Conservation (phyloP, 805 yeast genomes). For the Saccharomycopsis sp. region DNA sequence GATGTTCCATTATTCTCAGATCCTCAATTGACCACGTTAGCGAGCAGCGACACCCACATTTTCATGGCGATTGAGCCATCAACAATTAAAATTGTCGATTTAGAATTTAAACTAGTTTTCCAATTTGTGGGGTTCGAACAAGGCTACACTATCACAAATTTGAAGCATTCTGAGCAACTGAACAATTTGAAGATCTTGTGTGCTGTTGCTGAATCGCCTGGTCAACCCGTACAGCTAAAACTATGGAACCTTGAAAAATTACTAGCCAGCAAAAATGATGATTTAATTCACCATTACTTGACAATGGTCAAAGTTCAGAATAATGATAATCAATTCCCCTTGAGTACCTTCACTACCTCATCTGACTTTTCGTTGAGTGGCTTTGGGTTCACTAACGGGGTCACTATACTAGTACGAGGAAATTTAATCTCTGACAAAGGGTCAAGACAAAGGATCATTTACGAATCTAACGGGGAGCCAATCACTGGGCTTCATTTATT, state of each 20-base stretch:
- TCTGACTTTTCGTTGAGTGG: slow-evolving; percentile 57
- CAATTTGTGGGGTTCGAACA: slow-evolving; percentile 59
- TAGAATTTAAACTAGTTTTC: slow-evolving; percentile 38
- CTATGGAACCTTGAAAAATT: slow-evolving; percentile 66
- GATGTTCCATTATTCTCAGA: slow-evolving; percentile 71
- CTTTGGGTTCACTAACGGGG: slow-evolving; percentile 79
- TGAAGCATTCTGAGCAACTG: slow-evolving; percentile 42
- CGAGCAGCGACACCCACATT: slow-evolving; percentile 50
- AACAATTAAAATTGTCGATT: slow-evolving; percentile 48
- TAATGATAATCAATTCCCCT: slow-evolving; percentile 72
- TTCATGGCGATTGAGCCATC: slow-evolving; percentile 52
- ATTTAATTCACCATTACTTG: slow-evolving; percentile 37
- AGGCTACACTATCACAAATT: slow-evolving; percentile 56
- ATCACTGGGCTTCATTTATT: slow-evolving; percentile 65
- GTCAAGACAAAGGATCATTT: slow-evolving; percentile 74
- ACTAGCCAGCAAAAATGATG: slow-evolving; percentile 30
- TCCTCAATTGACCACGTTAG: slow-evolving; percentile 57
- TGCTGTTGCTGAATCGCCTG: slow-evolving; percentile 70
- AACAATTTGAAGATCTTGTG: slow-evolving; percentile 39
- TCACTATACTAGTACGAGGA: slow-evolving; percentile 75
- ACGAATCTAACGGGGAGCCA: slow-evolving; percentile 64
- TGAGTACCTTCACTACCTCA: slow-evolving; percentile 48
- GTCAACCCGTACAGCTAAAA: slow-evolving; percentile 58
- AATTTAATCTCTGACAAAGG: slow-evolving; percentile 86
- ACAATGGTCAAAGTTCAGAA: slow-evolving; percentile 58